Conservation (phyloP, 2,329 filamentous ascomycete genomes). For the Phyllosticta paracitricarpa region DNA sequence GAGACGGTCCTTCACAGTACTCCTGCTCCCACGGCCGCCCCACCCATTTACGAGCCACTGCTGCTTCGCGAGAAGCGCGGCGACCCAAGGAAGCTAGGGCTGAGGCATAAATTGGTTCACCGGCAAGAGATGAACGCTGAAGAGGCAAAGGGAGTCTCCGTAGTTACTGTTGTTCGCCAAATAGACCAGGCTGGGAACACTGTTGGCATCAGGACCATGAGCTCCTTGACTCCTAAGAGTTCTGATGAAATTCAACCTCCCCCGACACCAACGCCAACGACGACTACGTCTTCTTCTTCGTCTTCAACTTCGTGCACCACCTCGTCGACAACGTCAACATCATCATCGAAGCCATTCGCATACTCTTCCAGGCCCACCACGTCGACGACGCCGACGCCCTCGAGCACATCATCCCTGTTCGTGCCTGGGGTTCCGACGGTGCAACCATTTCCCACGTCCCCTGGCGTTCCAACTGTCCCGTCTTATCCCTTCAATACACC, state of each 20-base stretch:
- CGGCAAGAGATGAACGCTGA: constrained; percentile 15
- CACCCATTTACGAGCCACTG: constrained; percentile 13
- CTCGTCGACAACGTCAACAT: not conserved
- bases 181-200: constrained; percentile 8
- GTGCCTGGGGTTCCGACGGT: constrained; percentile 23
- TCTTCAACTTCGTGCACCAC: not conserved
- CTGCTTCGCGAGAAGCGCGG: constrained; percentile 16
- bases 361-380: not conserved
- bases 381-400: not conserved
- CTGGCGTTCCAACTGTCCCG: constrained; percentile 20
- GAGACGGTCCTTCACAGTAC: constrained; percentile 14
- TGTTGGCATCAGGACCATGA: constrained; percentile 9
- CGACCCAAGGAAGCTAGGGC: constrained; percentile 17
- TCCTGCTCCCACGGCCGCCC: constrained; percentile 7
- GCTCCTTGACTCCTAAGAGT: not conserved
- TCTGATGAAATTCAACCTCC: constrained; percentile 4
- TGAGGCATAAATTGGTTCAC: constrained; percentile 24
- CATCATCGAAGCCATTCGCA: not conserved
- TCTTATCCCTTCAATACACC: constrained; percentile 21
- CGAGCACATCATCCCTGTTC: not conserved
- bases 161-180: constrained; percentile 8
- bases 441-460: constrained; percentile 25
- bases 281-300: not conserved
- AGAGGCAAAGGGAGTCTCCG: not conserved
- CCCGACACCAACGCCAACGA: constrained; percentile 6